These are phyloP conservation scores for Skeletonema grethae DNA, from an alignment of 108 stramenopile genomes.

Conservation along the genomic window DNA sequence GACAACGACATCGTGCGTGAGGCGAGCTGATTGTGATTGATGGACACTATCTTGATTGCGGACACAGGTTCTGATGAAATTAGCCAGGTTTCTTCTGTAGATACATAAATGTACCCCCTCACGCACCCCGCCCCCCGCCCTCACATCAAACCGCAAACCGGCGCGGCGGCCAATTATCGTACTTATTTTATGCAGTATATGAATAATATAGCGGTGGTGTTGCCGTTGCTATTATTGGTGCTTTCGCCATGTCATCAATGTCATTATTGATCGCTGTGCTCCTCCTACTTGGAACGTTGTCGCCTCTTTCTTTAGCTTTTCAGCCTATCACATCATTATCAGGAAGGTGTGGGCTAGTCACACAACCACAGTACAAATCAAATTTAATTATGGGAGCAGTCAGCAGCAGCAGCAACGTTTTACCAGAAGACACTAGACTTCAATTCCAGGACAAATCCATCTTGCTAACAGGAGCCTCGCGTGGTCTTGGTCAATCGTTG, in stretches of 20 bases:
- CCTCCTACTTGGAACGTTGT: neutral
- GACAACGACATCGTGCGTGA: no score
- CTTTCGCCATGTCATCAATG: neutral
- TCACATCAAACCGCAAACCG: no score
- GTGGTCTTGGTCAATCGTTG: slow-evolving; percentile 67
- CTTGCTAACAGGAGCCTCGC: slow-evolving; percentile 79
- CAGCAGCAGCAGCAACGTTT: slow-evolving; percentile 3
- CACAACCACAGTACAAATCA: neutral
- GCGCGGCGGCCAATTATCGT: no score
- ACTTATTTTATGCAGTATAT: no score
- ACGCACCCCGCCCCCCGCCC: no score
- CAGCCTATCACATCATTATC: neutral
- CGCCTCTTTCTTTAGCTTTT: neutral
- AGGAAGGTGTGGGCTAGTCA: neutral
- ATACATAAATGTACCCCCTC: no score
- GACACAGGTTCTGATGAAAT: no score
- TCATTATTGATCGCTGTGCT: neutral
- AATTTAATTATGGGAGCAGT: neutral
- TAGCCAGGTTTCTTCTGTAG: no score
- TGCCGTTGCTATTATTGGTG: neutral
- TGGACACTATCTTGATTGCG: no score
- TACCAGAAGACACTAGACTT: slow-evolving; percentile 1
- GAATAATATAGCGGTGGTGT: neutral
- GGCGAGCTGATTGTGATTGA: no score
- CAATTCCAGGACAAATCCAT: slow-evolving; percentile 30